These are phyloP conservation scores for Umbelopsis vinacea DNA, from an alignment of 192 early-diverging fungal genomes.

Conservation along the genomic window DNA sequence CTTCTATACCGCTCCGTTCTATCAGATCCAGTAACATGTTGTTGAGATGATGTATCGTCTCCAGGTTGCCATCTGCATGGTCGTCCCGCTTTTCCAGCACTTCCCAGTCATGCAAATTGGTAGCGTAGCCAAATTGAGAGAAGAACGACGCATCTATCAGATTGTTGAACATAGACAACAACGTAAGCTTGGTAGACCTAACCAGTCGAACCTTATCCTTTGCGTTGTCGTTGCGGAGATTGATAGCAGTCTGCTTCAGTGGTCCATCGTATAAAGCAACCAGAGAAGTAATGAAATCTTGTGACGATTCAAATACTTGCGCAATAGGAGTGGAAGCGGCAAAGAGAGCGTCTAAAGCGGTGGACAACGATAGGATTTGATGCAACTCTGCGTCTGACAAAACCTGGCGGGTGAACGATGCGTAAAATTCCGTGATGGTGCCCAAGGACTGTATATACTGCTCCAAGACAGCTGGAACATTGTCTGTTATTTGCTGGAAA, in stretches of 20 bases:
- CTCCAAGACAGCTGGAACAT: not conserved
- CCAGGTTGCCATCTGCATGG: slow-evolving; percentile 22
- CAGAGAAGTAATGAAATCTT: slow-evolving; percentile 33
- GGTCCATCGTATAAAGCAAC: slow-evolving; percentile 43
- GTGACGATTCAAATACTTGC: slow-evolving; percentile 32
- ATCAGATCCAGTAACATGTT: slow-evolving; percentile 61
- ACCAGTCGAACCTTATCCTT: slow-evolving; percentile 27
- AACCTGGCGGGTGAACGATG: not conserved
- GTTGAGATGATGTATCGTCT: slow-evolving; percentile 46
- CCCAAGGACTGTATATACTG: not conserved
- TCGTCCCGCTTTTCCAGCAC: slow-evolving; percentile 11
- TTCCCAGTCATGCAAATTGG: slow-evolving; percentile 24
- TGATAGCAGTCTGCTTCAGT: slow-evolving; percentile 24
- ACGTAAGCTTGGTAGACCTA: slow-evolving; percentile 48
- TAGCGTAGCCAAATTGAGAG: slow-evolving; percentile 35
- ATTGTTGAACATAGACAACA: slow-evolving; percentile 56
- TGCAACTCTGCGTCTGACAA: not conserved
- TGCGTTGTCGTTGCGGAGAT: slow-evolving; percentile 8
- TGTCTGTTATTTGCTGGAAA: not conserved
- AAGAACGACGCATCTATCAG: slow-evolving; percentile 58
- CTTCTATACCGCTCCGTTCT: slow-evolving; percentile 66
- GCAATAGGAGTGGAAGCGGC: slow-evolving; percentile 36
- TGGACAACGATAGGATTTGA: slow-evolving; percentile 6
- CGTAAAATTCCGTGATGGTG: not conserved
- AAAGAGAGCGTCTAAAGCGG: slow-evolving; percentile 43